These are phyloP conservation scores for Leccinum truebloodii DNA, from an alignment of 768 basidiomycete species.

Conservation along the genomic window DNA sequence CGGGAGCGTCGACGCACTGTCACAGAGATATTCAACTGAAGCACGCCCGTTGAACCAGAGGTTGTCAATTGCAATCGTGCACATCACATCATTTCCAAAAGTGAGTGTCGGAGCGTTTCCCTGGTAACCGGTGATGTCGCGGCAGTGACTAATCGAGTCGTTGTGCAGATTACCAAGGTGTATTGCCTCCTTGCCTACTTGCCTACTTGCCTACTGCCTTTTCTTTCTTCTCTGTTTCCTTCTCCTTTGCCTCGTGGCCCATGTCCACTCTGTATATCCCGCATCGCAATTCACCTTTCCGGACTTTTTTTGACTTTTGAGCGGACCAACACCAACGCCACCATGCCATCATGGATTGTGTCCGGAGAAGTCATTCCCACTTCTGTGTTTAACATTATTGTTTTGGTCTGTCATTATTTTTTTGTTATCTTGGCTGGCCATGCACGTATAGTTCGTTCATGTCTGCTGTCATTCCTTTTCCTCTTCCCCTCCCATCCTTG, in stretches of 20 bases:
- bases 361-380: slow-evolving; percentile 11
- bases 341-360: slow-evolving; percentile 5
- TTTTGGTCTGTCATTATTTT: slow-evolving; percentile 17
- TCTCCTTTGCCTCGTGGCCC: background rate
- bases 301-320: slow-evolving; percentile 20
- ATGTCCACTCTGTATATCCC: background rate
- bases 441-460: slow-evolving; percentile 21
- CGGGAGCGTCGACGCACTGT: slow-evolving; percentile 51
- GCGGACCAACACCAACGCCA: slow-evolving; percentile 15
- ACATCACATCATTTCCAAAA: slow-evolving; percentile 11
- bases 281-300: background rate
- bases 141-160: background rate
- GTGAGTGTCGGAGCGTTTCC: slow-evolving; percentile 15
- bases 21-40: slow-evolving; percentile 47
- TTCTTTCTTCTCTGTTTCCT: background rate
- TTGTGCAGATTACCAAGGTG: slow-evolving; percentile 15
- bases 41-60: background rate
- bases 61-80: slow-evolving; percentile 13
- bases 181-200: slow-evolving; percentile 8
- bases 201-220: slow-evolving; percentile 10
- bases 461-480: slow-evolving; percentile 6
- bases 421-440: slow-evolving; percentile 31
- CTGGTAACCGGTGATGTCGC: background rate
- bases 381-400: slow-evolving; percentile 35
- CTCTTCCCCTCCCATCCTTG: background rate